These are phyloP conservation scores for Tylopilus subfusipes DNA, from an alignment of 768 basidiomycete genomes.

Conservation along the genomic window DNA sequence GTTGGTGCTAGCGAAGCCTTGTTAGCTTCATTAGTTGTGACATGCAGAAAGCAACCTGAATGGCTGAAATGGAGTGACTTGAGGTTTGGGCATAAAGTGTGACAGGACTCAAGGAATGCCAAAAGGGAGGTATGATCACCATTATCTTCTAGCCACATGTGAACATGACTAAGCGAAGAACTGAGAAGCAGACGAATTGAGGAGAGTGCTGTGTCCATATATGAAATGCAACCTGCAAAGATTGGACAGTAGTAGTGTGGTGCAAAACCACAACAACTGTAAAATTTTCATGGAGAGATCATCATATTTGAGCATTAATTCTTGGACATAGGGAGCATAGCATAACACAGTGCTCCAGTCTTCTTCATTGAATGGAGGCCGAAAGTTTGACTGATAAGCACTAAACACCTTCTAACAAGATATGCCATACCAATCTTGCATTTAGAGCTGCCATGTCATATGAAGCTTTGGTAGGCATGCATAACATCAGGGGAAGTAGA, in stretches of 20 bases:
- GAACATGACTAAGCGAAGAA: not conserved
- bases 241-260: slow-evolving; percentile 1
- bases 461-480: not conserved
- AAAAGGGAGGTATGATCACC: not conserved
- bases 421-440: not conserved
- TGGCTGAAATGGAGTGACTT: slow-evolving; percentile 2
- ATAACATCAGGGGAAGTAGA: slow-evolving; percentile 4
- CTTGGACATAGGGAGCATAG: slow-evolving; percentile 8
- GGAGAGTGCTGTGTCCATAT: not conserved
- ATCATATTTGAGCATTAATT: not conserved
- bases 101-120: slow-evolving; percentile 5
- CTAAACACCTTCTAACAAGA: not conserved
- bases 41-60: no score
- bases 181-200: not conserved
- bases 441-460: no score
- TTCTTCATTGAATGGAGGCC: not conserved
- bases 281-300: not conserved
- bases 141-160: not conserved
- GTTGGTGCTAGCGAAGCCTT: no score
- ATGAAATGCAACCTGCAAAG: not conserved
- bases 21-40: no score
- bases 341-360: not conserved
- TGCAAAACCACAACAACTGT: not conserved
- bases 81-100: slow-evolving; percentile 6
- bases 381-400: not conserved